Conservation (phyloP, 768 basidiomycete genomes). For the Kwoniella shandongensis region DNA sequence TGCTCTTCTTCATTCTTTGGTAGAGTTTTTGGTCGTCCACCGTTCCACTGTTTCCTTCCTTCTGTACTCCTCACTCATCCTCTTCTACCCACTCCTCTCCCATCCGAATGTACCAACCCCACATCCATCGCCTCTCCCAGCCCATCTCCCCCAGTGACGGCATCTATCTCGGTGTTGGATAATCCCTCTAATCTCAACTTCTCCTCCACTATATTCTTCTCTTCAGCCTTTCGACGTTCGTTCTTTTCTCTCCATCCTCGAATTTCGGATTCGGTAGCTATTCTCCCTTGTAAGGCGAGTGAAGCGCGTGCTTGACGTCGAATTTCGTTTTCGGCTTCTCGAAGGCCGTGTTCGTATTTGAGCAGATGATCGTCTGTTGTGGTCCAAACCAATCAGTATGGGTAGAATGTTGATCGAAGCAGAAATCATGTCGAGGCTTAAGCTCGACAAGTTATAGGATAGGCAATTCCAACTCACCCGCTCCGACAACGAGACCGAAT, state of each 20-base stretch:
- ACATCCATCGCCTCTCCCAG: background rate
- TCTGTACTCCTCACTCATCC: too few relatives aligned
- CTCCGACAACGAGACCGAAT: slow-evolving; percentile 69
- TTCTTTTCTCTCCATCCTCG: slow-evolving; percentile 69
- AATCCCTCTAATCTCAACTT: background rate
- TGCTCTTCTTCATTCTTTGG: too few relatives aligned
- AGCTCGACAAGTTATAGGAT: background rate
- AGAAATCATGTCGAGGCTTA: background rate
- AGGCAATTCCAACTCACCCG: slow-evolving; percentile 21
- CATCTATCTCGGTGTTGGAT: background rate
- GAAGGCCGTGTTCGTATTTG: slow-evolving; percentile 66
- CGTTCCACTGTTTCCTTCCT: too few relatives aligned
- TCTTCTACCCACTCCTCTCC: background rate
- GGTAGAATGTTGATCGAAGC: background rate
- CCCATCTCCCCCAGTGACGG: background rate
- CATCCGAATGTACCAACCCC: background rate
- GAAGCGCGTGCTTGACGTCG: slow-evolving; percentile 73
- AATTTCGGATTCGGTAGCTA: slow-evolving; percentile 81
- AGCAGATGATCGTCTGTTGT: slow-evolving; percentile 73
- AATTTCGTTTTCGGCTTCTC: slow-evolving; percentile 67
- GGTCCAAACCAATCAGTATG: background rate
- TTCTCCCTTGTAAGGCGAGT: slow-evolving; percentile 69
- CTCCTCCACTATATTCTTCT: background rate
- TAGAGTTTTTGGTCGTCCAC: too few relatives aligned
- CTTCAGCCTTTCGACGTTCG: slow-evolving; percentile 38